phyloP scores from a whole-genome alignment of 169 alveolate species.

The Cryptosporidium parvum region DNA sequence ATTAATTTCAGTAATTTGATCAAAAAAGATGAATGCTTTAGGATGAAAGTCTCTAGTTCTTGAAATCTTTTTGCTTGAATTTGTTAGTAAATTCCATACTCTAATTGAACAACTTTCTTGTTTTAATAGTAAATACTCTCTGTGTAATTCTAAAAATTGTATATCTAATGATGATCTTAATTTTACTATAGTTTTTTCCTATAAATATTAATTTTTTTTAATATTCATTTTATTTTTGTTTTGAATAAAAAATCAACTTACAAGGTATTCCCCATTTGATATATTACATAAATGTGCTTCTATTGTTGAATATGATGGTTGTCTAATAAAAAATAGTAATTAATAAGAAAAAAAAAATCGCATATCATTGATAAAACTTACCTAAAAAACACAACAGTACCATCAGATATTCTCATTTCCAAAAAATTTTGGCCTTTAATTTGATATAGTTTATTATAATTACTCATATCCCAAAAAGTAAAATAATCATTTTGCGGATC shows the following conservation, averaged over 20 bases:
- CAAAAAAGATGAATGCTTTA: conserved; percentile 73
- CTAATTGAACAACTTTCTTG: conserved; percentile 70
- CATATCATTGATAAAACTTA: not conserved
- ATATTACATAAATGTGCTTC: conserved; percentile 73
- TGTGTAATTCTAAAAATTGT: conserved; percentile 64
- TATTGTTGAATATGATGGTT: conserved; percentile 71
- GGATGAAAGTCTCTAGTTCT: conserved; percentile 72
- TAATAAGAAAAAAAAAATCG: not conserved
- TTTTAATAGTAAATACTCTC: conserved; percentile 63
- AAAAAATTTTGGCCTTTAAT: conserved; percentile 61
- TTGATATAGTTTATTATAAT: conserved; percentile 62
- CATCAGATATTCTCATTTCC: conserved; percentile 75
- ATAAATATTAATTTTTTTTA: not conserved
- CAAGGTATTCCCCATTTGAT: conserved; percentile 52
- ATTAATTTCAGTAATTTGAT: conserved; percentile 58
- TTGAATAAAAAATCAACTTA: conserved; percentile 5
- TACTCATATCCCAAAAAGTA: conserved; percentile 74
- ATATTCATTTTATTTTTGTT: not conserved
- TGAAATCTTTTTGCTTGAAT: conserved; percentile 36
- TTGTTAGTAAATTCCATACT: conserved; percentile 63
- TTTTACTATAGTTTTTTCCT: conserved; percentile 65
- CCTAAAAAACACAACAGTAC: conserved; percentile 71
- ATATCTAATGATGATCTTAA: conserved; percentile 71
- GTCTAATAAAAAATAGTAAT: conserved; percentile 20
- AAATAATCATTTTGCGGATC: conserved; percentile 73